Evolutionary conservation across 371 early-diverging fungal genomes (phyloP), one percentile per base, ranked within the genome.

Genomic region (Apophysomyces sp.): DNA sequence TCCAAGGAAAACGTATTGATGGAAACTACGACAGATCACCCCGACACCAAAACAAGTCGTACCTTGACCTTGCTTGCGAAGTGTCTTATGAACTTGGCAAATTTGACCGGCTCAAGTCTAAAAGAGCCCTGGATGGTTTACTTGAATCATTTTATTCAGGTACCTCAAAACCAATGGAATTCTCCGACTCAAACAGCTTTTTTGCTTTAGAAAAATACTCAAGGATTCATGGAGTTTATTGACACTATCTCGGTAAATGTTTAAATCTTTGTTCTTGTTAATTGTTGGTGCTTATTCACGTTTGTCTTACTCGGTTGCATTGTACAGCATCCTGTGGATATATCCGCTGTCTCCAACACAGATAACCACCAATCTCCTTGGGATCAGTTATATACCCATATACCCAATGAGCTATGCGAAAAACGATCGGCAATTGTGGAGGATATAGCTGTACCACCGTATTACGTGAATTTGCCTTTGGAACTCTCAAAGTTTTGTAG

Each of bases 81-180:
- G 64, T 88, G 87, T 24, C 66, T 94, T 16, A 92, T 92, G 72
- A 88, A 87, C 49, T 66, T 93, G 15, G 94, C 93, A 4, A 93
- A 91, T 55, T 71, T 91, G 53, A 82, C 85, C 3, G 86, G 84
- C 27, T 89, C 90, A 66, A 90, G 86, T 13, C 66, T 78, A 5
- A 94, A 93, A 69, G 95, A 94, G 69, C 85, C 86, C 15, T 89
- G 90, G 76, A 91, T 93, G 91, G 74, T 74, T 30, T 87, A 82
- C 7, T 81, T 91, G 76, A 87, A 89, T 65, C 69, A 67, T 8
- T 83, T 83, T 65, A 79, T 82, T 63, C 63, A 58, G 34, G 85
- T 82, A 76, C 56, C 58, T 13, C 16, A n/a, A 36, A n/a, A 16
- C 27, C 26, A 18, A 54, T 52, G 5, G 36, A 12, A 27, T 34